These are phyloP conservation scores for Xylaria sp. DNA, from an alignment of 2,329 filamentous ascomycete genomes.

Conservation along the genomic window DNA sequence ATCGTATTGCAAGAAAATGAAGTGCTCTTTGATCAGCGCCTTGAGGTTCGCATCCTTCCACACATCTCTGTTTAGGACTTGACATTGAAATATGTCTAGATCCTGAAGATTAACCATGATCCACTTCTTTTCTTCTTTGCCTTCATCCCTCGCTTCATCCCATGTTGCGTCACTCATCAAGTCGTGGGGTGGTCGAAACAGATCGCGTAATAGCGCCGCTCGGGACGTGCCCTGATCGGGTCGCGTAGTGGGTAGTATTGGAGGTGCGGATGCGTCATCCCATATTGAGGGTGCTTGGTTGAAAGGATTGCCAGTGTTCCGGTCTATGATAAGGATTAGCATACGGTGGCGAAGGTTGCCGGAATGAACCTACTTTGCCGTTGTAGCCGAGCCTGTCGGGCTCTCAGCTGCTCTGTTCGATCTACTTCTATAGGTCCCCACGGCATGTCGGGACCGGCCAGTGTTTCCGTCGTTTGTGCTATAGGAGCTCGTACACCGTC, in stretches of 20 bases:
- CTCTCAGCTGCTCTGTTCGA: constrained; percentile 72
- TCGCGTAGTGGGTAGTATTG: constrained; percentile 47
- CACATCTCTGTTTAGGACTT: constrained; percentile 90
- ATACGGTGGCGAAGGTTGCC: background rate
- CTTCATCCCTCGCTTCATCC: constrained; percentile 84
- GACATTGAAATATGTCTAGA: constrained; percentile 91
- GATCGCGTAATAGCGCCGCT: constrained; percentile 85
- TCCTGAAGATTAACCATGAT: constrained; percentile 96
- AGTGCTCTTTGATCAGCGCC: constrained; percentile 88
- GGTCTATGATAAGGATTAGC: constrained; percentile 27
- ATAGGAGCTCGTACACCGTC: constrained; percentile 83
- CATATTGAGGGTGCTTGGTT: constrained; percentile 47
- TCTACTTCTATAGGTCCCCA: constrained; percentile 63
- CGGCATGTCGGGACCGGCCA: constrained; percentile 75
- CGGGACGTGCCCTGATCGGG: constrained; percentile 62
- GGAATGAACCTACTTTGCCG: constrained; percentile 33
- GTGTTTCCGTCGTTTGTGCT: constrained; percentile 87
- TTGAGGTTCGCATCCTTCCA: constrained; percentile 89
- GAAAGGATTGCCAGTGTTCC: constrained; percentile 45
- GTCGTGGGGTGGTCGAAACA: constrained; percentile 93
- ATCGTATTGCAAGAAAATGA: constrained; percentile 93
- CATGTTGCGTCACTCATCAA: constrained; percentile 83
- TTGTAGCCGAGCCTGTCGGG: constrained; percentile 52
- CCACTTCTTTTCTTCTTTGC: constrained; percentile 92
- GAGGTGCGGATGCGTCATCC: constrained; percentile 57